phyloP scores from a whole-genome alignment of 176 grass and related monocot species.

The Typha latifolia region DNA sequence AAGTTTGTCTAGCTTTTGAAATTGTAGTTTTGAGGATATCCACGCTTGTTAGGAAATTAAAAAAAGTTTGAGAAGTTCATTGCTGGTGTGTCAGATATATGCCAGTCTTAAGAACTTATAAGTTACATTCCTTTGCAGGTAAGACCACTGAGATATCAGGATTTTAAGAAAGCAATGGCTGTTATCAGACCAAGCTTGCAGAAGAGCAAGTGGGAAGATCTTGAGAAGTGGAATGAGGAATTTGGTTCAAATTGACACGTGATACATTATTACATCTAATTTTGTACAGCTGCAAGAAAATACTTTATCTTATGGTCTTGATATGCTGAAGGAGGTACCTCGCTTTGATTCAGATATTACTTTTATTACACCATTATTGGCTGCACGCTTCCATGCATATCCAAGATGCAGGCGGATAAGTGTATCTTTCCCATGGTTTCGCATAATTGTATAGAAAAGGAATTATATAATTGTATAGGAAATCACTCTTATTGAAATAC shows the following conservation, averaged over 20 bases:
- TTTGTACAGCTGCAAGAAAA: background rate
- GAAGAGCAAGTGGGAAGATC: constrained; percentile 85
- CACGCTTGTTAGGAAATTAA: background rate
- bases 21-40: background rate
- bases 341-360: no score
- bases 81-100: background rate
- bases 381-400: no score
- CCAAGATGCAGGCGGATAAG: no score
- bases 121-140: constrained; percentile 26
- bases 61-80: background rate
- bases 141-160: constrained; percentile 52
- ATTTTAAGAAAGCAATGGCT: constrained; percentile 64
- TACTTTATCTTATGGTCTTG: background rate
- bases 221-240: constrained; percentile 80
- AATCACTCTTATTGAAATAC: no score
- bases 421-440: no score
- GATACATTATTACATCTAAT: background rate
- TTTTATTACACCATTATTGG: no score
- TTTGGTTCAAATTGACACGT: constrained; percentile 62
- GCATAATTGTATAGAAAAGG: no score
- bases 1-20: no score
- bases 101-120: background rate
- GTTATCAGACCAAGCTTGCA: constrained; percentile 82
- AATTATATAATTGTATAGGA: no score
- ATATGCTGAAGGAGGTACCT: background rate